A percentile compares a stretch with the other conserved stretches of the same genome.
Conservation (phyloP, 441 rosid genomes). For the Pelargonium cotyledonis region DNA sequence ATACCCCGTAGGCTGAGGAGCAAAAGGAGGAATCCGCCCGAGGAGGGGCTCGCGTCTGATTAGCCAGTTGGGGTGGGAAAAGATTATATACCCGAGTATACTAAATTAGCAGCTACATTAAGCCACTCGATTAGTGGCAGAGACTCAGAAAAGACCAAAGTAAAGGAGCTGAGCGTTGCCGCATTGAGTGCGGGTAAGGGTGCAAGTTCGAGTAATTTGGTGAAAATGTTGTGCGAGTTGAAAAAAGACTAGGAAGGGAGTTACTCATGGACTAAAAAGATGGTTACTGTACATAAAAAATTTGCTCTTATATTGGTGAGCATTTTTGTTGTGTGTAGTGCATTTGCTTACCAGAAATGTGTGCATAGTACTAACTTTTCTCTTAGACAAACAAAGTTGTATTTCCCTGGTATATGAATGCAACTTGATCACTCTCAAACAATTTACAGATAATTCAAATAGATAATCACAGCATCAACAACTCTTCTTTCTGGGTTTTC, state of each 20-base stretch:
- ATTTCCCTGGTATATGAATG: neutral
- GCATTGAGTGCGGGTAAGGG: neutral
- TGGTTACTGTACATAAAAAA: no score
- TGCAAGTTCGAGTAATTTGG: neutral
- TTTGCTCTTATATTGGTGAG: neutral
- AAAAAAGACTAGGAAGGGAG: neutral
- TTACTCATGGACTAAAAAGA: neutral
- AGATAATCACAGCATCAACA: neutral
- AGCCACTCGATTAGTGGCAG: neutral
- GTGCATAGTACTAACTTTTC: no score
- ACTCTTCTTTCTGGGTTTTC: slow-evolving; percentile 1
- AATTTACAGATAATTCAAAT: neutral
- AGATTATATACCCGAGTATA: neutral
- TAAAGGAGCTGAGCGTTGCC: neutral
- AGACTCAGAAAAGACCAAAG: neutral
- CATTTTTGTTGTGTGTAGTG: neutral
- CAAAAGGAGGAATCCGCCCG: no score
- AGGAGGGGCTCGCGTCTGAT: no score
- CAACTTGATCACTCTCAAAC: neutral
- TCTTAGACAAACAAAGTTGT: neutral
- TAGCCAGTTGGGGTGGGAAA: neutral
- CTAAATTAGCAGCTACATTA: neutral
- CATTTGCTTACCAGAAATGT: neutral
- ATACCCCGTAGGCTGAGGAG: no score
- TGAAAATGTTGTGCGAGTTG: neutral